Evolutionary conservation across 768 basidiomycete genomes (phyloP).

Genomic region (Termitomyces sp.): DNA sequence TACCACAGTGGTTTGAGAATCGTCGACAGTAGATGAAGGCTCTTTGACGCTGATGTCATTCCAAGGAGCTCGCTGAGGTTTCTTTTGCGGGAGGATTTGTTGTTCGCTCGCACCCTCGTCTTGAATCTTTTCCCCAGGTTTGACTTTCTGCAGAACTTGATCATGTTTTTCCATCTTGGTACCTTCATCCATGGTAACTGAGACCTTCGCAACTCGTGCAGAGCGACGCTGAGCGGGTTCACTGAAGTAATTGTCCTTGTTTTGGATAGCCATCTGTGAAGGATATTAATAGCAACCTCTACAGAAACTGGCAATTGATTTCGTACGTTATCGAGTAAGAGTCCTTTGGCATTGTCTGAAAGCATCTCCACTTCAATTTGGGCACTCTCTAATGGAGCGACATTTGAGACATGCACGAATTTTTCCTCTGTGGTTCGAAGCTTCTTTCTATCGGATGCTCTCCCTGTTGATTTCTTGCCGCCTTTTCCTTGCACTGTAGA

Average conservation of each 20-base stretch:
- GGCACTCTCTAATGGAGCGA: not conserved
- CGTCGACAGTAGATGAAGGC: not conserved
- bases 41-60: constrained; percentile 4
- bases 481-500: constrained; percentile 12
- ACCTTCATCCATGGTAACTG: not conserved
- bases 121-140: not conserved
- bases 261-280: not conserved
- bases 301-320: not conserved
- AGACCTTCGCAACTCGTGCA: constrained; percentile 4
- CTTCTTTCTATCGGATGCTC: not conserved
- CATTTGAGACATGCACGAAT: not conserved
- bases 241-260: not conserved
- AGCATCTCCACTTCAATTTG: not conserved
- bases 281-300: not conserved
- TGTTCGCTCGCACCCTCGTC: not conserved
- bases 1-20: not conserved
- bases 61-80: constrained; percentile 4
- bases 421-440: not conserved
- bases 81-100: not conserved
- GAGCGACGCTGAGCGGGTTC: constrained; percentile 7
- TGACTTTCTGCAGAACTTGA: not conserved
- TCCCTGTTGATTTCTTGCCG: not conserved
- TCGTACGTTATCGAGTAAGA: not conserved
- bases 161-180: not conserved
- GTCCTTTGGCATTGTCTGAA: not conserved